These are phyloP conservation scores for Collybia sp. DNA, from an alignment of 768 basidiomycete species.

Conservation along the genomic window DNA sequence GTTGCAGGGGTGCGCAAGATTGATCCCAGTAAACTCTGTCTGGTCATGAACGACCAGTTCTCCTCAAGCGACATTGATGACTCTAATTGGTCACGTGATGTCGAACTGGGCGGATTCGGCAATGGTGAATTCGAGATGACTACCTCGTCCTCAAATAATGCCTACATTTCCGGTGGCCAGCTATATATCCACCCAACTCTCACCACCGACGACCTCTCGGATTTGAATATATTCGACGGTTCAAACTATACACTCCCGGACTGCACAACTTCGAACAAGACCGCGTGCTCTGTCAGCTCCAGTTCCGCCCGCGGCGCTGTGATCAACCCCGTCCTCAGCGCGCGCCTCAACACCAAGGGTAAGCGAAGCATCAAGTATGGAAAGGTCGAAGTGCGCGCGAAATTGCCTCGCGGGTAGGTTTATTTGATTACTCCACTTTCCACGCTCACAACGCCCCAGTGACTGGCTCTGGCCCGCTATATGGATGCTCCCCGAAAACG, in stretches of 20 bases:
- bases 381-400: conserved; percentile 57
- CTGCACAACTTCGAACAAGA: conserved; percentile 40
- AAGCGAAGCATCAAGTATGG: conserved; percentile 54
- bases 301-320: conserved; percentile 33
- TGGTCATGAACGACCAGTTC: conserved; percentile 74
- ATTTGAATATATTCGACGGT: conserved; percentile 18
- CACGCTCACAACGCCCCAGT: conserved; percentile 13
- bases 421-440: conserved; percentile 25
- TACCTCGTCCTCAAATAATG: conserved; percentile 53
- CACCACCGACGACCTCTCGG: conserved; percentile 53
- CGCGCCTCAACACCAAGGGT: conserved; percentile 67
- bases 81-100: conserved; percentile 60
- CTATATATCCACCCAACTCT: conserved; percentile 83
- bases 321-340: conserved; percentile 76
- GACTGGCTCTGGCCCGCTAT: conserved; percentile 77
- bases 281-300: conserved; percentile 37
- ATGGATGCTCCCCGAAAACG: conserved; percentile 67
- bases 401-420: conserved; percentile 48
- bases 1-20: conserved; percentile 38
- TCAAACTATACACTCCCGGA: conserved; percentile 59
- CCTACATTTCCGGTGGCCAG: conserved; percentile 59
- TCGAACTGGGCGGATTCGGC: conserved; percentile 74
- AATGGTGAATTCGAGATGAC: conserved; percentile 82
- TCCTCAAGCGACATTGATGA: conserved; percentile 33
- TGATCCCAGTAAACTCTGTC: conserved; percentile 41